Evolutionary conservation across 768 basidiomycete species (phyloP).

Genomic region (Tricholoma bakamatsutake): DNA sequence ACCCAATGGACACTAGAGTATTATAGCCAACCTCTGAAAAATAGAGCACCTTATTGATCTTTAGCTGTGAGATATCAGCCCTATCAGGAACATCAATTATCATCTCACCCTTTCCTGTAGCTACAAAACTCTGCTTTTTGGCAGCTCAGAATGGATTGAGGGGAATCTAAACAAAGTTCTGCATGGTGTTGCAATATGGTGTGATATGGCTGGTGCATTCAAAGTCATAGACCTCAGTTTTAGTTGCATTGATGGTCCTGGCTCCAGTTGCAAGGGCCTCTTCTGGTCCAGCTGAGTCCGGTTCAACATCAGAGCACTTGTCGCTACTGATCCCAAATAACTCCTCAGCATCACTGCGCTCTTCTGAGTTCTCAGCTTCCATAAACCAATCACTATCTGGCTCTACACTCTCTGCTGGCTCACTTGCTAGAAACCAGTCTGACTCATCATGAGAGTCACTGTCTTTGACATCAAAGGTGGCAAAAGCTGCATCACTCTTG

Average conservation of each 20-base stretch:
- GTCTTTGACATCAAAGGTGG: background rate
- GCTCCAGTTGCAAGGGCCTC: background rate
- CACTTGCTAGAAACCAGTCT: too few relatives aligned
- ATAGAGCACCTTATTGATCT: background rate
- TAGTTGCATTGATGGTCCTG: background rate
- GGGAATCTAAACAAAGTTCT: background rate
- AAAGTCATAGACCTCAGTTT: slow-evolving; percentile 22
- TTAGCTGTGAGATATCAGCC: too few relatives aligned
- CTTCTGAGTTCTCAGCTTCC: background rate
- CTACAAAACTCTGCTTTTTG: background rate
- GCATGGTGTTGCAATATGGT: background rate
- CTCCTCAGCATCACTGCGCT: too few relatives aligned
- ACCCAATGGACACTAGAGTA: too few relatives aligned
- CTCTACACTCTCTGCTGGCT: too few relatives aligned
- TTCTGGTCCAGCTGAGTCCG: background rate
- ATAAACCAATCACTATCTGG: too few relatives aligned
- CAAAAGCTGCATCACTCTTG: background rate
- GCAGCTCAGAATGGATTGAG: too few relatives aligned
- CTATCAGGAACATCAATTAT: background rate
- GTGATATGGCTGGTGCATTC: slow-evolving; percentile 23
- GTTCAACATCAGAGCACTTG: background rate
- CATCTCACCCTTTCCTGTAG: background rate
- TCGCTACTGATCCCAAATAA: too few relatives aligned
- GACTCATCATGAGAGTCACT: background rate
- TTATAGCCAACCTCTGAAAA: slow-evolving; percentile 29